Base-by-base conservation (phyloP, 495 filamentous ascomycete genomes). In the Opeltia flavorubescens region DNA sequence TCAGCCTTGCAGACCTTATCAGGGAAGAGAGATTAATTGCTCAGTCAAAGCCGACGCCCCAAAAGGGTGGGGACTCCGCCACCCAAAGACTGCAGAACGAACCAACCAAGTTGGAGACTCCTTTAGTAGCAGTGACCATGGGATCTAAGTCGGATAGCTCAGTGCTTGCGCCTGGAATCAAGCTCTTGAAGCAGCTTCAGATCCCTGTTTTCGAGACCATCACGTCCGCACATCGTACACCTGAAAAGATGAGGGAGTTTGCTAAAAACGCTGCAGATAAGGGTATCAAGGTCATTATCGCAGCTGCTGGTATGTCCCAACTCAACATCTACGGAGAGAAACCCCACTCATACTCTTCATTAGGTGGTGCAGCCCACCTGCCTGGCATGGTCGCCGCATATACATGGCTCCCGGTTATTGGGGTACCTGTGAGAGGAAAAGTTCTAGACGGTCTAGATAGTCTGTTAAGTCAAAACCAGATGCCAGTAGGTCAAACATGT, bases 111-210 rank as follows among this genome's bases (percentile, higher is more conserved):
- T n/a, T 8, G 21, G 66, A 60, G 59, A 62, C 55, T 46, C 83
- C 83, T 1, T 65, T 86, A 4, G 80, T 95, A 6, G 81, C 82
- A 6, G 80, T 98, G 7, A 85, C 87, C 29, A 95, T 95, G 86
- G 91, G 91, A 49, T 96, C 91, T 4, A 88, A 95, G 66, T 91
- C 84, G 31, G 91, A 98, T 62, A 76, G 94, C 15, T 79, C 80
- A 29, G 77, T 83, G 11, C 75, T 96, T 13, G 74, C 77, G 20
- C 77, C 83, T 1, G 86, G 83, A 13, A 68, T 93, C 31, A 77
- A 84, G 50, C 72, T 95, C 30, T 74, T 98, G 30, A 66, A 74
- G 25, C 73, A 79, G 28, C 83, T 98, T 55, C 68, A 70, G 13
- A 81, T 96, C 36, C 78, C 85, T 9, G 84, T 77, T 57, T 74